Base-by-base conservation (phyloP, 2,329 filamentous ascomycete genomes). In the Didymella keratinophila region DNA sequence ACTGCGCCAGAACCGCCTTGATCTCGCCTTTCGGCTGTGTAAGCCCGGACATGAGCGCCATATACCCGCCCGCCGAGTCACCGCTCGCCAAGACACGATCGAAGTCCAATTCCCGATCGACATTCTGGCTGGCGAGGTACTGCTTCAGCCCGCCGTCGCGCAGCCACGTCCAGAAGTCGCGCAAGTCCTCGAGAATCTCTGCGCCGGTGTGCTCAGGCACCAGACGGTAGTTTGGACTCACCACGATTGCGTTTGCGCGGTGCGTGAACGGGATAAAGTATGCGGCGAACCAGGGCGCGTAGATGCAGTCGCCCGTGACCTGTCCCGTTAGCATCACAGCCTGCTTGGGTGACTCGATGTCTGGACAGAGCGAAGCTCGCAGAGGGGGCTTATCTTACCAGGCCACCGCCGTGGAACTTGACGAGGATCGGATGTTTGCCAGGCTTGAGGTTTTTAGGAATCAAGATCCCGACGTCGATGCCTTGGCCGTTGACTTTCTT, bases 191-290 rank as follows among this genome's bases (percentile, higher is more conserved):
- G 23, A 83, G 72, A 56, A 84, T 80, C 16, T 84, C 79, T 2
- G 70, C 46, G 32, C 80, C 80, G 20, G 55, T 80, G 52, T 79
- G 73, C 57, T 84, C 82, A 21, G 83, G 83, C n/a, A 82, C 60
- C 3, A 85, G 78, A 9, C 82, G 82, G 71, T 86, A 82, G 67
- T 83, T 80, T 0, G 81, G 79, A 1, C 77, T 71, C 7, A 85
- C 65, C 25, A 81, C 71, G 43, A 85, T 78, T n/a, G 82, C 80
- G 14, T 66, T 67, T 47, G 78, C 74, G 25, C 69, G 61, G 1
- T 73, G 69, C 23, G 78, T 72, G 37, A 81, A 71, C 8, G 80
- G 73, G 8, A 82, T 65, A 8, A 78, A 68, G 49, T 63, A 77
- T 9, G 66, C 61, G 2, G 67, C 58, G 48, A 72, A 70, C 73